These are phyloP conservation scores for Waitea zeae DNA, from an alignment of 1,284 basidiomycete species.

Conservation along the genomic window DNA sequence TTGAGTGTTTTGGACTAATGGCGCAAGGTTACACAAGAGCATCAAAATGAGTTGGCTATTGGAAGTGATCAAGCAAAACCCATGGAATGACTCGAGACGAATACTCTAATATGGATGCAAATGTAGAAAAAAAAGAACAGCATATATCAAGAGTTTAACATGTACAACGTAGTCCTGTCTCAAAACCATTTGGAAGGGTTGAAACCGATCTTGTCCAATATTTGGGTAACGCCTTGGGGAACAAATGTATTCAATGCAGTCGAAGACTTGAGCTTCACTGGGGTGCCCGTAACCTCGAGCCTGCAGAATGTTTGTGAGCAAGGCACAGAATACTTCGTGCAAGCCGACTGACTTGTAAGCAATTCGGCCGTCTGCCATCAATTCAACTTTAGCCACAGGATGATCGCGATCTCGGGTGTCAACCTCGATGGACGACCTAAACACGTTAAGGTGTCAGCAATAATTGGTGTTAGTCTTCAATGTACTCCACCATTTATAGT, in stretches of 20 bases:
- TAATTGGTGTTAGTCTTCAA: background rate
- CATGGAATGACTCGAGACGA: no score
- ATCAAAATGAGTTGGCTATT: no score
- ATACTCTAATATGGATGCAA: no score
- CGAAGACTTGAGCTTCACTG: slow-evolving; percentile 24
- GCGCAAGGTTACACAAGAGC: no score
- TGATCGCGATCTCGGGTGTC: slow-evolving; percentile 41
- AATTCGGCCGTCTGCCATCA: slow-evolving; percentile 46
- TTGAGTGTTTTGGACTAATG: no score
- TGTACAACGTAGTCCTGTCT: no score
- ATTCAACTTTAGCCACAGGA: slow-evolving; percentile 39
- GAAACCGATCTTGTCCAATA: slow-evolving; percentile 37
- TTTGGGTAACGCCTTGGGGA: slow-evolving; percentile 29
- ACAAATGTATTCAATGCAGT: slow-evolving; percentile 30
- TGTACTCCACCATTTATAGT: slow-evolving; percentile 36
- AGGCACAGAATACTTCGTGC: background rate
- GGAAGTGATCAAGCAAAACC: no score
- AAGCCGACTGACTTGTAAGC: slow-evolving; percentile 33
- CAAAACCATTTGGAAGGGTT: slow-evolving; percentile 37
- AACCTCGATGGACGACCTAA: slow-evolving; percentile 55
- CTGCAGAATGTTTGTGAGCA: slow-evolving; percentile 12
- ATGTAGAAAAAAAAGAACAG: no score
- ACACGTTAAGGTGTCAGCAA: background rate
- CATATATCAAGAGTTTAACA: no score
- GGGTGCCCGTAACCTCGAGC: slow-evolving; percentile 27